phyloP scores from a whole-genome alignment of 768 basidiomycete species.

The Sistotremastrum niveocremeum region DNA sequence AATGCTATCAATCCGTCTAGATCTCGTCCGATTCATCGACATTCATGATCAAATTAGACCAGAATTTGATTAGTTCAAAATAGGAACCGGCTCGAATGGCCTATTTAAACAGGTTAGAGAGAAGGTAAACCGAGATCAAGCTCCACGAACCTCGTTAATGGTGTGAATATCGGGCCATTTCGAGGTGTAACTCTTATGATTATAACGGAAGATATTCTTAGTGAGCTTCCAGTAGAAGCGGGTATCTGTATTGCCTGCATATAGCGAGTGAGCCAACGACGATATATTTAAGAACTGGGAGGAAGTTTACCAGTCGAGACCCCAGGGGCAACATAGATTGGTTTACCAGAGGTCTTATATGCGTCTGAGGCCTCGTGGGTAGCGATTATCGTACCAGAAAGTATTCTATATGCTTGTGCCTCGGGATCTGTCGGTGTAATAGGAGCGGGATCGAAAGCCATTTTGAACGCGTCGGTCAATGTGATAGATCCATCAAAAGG shows the following conservation, averaged over 20 bases:
- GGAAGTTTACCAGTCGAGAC: constrained; percentile 18
- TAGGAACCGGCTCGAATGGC: no score
- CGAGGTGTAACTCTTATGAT: constrained; percentile 7
- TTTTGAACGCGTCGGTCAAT: constrained; percentile 23
- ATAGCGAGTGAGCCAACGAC: background rate
- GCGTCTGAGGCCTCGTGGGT: constrained; percentile 18
- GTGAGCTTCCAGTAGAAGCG: constrained; percentile 32
- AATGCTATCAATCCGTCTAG: no score
- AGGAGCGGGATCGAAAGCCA: constrained; percentile 27
- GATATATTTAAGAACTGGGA: background rate
- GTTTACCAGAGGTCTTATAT: constrained; percentile 10
- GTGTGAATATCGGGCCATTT: no score
- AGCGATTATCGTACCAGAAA: constrained; percentile 31
- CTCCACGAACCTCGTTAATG: no score
- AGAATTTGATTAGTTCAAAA: no score
- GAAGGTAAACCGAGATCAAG: no score
- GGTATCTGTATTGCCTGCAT: constrained; percentile 21
- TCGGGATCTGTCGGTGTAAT: constrained; percentile 23
- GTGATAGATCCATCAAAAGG: constrained; percentile 23
- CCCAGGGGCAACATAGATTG: constrained; percentile 26
- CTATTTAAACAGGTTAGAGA: no score
- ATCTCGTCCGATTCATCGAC: no score
- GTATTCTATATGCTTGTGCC: constrained; percentile 23
- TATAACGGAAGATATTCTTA: constrained; percentile 33
- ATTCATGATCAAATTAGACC: no score